Evolutionary conservation across 164 flowering plant genomes (phyloP), one percentile per base, ranked within the genome.

Genomic region (Pachysandra terminalis): DNA sequence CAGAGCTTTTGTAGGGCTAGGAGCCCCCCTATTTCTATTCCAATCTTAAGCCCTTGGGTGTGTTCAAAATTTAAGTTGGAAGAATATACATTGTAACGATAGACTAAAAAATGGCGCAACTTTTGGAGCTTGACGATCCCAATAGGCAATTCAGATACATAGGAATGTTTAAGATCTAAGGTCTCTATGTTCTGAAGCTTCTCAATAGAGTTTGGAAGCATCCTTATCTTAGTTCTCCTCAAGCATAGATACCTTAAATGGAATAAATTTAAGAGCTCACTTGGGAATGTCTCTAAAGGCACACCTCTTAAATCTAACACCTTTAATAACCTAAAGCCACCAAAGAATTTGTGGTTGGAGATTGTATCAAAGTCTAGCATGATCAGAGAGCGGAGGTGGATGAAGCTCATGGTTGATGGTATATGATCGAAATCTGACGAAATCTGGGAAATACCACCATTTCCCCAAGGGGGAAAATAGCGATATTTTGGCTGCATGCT

Each of bases 121-220:
- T 28, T 41, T 35, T 56, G 14, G 10, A 73, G 71, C 15, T 61
- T 56, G 7, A 48, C 4, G 41, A 67, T 61, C 71, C 32, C 67
- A 9, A 3, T 22, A 15, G 75, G 75, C 59, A 73, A 62, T 0
- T 19, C 61, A 49, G 57, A 12, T 0, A 59, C 54, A 12, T 16
- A 1, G 55, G 55, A 2, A 17, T 16, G 3, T 52, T 52, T 52
- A 52, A 52, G 55, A 52, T 52, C 55, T 2, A 52, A 19, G 55
- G 55, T 52, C 8, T 16, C 55, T 52, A 52, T n/a, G 55, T 52
- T 52, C 19, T 52, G 21, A 19, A 45, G 51, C 51, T 12, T 5
- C 51, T 15, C 51, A 5, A 45, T 45, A 45, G 51, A 45, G 51
- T 45, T 45, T 1, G 51, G 51, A 45, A 45, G 51, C 51, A 10